Conservation (phyloP, 1,284 basidiomycete genomes). For the Tilletia setariae region DNA sequence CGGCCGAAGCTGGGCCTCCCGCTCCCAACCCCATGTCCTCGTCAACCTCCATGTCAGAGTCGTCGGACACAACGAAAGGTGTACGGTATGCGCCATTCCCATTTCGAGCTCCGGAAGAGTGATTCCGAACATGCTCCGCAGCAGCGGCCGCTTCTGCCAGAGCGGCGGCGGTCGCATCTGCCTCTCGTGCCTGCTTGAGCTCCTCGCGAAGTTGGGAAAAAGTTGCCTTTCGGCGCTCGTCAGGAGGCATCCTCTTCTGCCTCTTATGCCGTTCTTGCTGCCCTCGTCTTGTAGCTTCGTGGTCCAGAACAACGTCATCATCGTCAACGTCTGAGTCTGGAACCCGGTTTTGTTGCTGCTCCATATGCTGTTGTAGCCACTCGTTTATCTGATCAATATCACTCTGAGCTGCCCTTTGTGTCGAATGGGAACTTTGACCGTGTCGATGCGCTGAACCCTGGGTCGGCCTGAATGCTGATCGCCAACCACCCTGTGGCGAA, state of each 20-base stretch:
- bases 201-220: neutral
- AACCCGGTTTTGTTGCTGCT: neutral
- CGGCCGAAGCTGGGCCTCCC: neutral
- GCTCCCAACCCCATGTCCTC: neutral
- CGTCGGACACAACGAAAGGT: neutral
- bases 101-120: neutral
- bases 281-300: no score
- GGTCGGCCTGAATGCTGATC: no score
- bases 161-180: neutral
- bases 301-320: no score
- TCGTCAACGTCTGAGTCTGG: neutral
- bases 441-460: no score
- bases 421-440: no score
- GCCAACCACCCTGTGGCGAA: no score
- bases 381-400: no score
- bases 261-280: no score
- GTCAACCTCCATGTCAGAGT: neutral
- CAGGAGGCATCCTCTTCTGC: neutral
- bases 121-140: neutral
- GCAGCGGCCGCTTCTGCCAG: neutral
- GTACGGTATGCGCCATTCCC: neutral
- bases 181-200: neutral
- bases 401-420: no score
- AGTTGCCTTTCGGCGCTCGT: neutral
- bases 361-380: neutral